Evolutionary conservation across 306 rosid species (phyloP).

Genomic region (Corylus americana): DNA sequence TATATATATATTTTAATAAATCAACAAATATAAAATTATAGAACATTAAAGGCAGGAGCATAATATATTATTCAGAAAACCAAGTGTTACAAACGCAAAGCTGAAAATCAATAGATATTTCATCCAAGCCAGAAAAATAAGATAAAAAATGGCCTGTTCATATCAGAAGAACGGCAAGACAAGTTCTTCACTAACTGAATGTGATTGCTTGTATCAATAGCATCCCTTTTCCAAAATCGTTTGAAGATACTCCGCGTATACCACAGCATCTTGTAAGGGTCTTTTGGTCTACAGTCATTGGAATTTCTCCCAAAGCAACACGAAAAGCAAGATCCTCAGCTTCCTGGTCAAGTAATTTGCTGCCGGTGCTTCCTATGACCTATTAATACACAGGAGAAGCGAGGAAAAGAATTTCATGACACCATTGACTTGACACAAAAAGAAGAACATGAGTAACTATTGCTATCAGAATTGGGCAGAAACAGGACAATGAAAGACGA

Average conservation of each 20-base stretch:
- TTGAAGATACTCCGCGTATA: not conserved
- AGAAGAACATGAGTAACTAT: not conserved
- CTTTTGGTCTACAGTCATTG: not conserved
- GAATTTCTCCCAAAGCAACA: too few relatives aligned
- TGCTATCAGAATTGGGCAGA: not conserved
- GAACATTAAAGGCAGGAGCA: too few relatives aligned
- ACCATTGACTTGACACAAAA: not conserved
- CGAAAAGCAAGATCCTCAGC: not conserved
- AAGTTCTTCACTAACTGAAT: not conserved
- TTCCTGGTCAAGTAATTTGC: not conserved
- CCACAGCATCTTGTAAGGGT: not conserved
- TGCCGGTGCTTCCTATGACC: not conserved
- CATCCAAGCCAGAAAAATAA: not conserved
- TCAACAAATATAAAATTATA: too few relatives aligned
- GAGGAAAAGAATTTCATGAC: not conserved
- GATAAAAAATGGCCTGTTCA: not conserved
- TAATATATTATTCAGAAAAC: not conserved
- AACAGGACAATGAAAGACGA: not conserved
- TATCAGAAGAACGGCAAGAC: not conserved
- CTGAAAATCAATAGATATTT: not conserved
- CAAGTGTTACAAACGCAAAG: not conserved
- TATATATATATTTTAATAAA: too few relatives aligned
- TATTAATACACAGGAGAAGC: not conserved
- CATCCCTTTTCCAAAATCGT: not conserved
- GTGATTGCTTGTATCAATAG: not conserved